Evolutionary conservation across 257 asterid species (phyloP).

Genomic region (Scutellaria baicalensis): DNA sequence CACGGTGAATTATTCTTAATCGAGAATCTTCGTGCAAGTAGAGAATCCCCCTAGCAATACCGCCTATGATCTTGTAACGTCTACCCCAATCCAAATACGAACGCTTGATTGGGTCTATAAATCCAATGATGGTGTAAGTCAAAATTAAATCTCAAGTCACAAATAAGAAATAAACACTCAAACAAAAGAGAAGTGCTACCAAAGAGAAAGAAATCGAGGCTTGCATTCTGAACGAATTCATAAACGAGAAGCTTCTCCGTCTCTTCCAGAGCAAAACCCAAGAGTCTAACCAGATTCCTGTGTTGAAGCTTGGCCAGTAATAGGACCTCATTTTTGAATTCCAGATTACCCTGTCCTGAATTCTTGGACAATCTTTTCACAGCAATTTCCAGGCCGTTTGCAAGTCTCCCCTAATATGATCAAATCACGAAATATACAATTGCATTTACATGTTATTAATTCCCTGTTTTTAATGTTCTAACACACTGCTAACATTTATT

Average conservation of each 20-base stretch:
- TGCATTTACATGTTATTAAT: too few relatives aligned
- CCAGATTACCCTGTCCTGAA: slow-evolving; percentile 16
- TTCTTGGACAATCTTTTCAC: slow-evolving; percentile 11
- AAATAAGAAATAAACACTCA: neutral
- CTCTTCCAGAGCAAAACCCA: slow-evolving; percentile 10
- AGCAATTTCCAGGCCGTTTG: neutral
- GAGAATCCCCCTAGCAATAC: slow-evolving; percentile 6
- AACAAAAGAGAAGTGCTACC: neutral
- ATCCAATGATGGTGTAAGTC: neutral
- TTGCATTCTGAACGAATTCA: slow-evolving; percentile 14
- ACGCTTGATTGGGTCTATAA: neutral
- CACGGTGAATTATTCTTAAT: slow-evolving; percentile 9
- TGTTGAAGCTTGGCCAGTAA: slow-evolving; percentile 15
- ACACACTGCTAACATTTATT: neutral
- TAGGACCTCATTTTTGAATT: slow-evolving; percentile 14
- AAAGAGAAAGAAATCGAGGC: slow-evolving; percentile 7
- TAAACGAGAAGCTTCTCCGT: slow-evolving; percentile 17
- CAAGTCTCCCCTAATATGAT: slow-evolving; percentile 7
- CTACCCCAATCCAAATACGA: slow-evolving; percentile 7
- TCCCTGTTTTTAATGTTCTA: neutral
- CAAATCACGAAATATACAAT: neutral
- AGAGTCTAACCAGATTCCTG: slow-evolving; percentile 14
- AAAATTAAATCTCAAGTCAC: neutral
- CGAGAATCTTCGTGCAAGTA: slow-evolving; percentile 16
- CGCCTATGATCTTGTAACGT: slow-evolving; percentile 11